Evolutionary conservation across 2,329 filamentous ascomycete species (phyloP).

Genomic region (Talaromyces sp.): DNA sequence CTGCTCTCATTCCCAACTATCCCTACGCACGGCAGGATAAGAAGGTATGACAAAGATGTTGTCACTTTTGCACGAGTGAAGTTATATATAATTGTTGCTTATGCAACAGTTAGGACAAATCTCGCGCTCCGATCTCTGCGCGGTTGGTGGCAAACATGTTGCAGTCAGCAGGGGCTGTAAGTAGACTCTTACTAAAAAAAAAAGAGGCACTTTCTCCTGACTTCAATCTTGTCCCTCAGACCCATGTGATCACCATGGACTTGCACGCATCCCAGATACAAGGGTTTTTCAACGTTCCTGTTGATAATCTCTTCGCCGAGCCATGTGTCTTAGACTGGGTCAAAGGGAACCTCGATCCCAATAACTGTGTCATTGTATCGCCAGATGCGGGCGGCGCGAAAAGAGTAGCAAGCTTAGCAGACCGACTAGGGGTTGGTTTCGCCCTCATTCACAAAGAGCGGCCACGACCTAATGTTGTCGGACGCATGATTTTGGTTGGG

Average conservation of each 20-base stretch:
- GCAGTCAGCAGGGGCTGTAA: slow-evolving; percentile 68
- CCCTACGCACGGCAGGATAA: slow-evolving; percentile 96
- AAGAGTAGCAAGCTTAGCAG: slow-evolving; percentile 58
- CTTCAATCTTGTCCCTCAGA: slow-evolving; percentile 51
- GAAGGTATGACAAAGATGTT: slow-evolving; percentile 51
- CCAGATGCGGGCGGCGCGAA: slow-evolving; percentile 94
- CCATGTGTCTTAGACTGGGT: slow-evolving; percentile 91
- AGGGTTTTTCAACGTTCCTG: slow-evolving; percentile 86
- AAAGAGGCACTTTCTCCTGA: not conserved
- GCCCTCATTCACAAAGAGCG: slow-evolving; percentile 97
- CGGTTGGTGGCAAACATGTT: slow-evolving; percentile 98
- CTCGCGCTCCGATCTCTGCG: slow-evolving; percentile 87
- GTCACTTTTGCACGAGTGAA: not conserved
- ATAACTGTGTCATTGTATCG: slow-evolving; percentile 88
- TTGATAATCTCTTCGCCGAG: slow-evolving; percentile 85
- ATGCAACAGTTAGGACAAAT: slow-evolving; percentile 60
- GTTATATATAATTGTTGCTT: not conserved
- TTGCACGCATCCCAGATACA: slow-evolving; percentile 90
- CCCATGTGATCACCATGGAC: slow-evolving; percentile 96
- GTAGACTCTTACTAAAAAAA: not conserved
- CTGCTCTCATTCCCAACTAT: slow-evolving; percentile 91
- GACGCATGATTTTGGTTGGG: slow-evolving; percentile 92
- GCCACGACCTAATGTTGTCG: slow-evolving; percentile 84
- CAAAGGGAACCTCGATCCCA: slow-evolving; percentile 72
- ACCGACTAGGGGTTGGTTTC: slow-evolving; percentile 83